Base-by-base conservation (phyloP, 805 yeast species). In the Diddensiella caesifluorescens region DNA sequence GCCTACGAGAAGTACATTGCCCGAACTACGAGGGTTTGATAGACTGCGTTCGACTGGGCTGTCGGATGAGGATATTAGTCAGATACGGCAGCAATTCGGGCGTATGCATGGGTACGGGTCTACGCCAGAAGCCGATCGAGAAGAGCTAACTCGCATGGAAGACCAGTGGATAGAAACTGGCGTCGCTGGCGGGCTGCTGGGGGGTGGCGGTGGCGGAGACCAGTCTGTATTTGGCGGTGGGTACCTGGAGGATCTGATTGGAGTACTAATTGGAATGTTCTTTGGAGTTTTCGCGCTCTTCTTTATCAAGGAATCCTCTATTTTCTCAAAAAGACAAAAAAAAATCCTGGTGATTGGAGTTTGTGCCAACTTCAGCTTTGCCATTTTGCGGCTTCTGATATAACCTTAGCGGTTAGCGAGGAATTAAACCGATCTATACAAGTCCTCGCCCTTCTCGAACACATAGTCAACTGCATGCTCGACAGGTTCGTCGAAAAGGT, bases 141-240 rank as follows among this genome's bases (percentile, higher is more conserved):
- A 53, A 34, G 55, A 50, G 1, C 41, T 37, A 84, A 73, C 44
- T 61, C 80, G 80, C 49, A 60, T 86, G 44, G 95, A 87, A 57
- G 95, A 87, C 51, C 70, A 85, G 43, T 88, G 95, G 95, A 83
- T 87, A 47, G 92, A 87, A 50, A 77, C 81, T 36, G 82, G 87
- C 0, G 83, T 75, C 3, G 72, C 72, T 42, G 74, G 45, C 21
- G 71, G 71, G 39, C 10, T 34, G 15, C 32, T 19, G 6, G 73
- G 69, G 41, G n/a, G n/a, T n/a, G n/a, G n/a, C n/a, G n/a, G n/a
- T n/a, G 71, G 70, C 40, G 74, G 68, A 38, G 73, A 67, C 37
- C 68, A 70, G 29, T 68, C 69, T 26, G 52, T 65, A 22, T 60
- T 66, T 45, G 68, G 71, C 31, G 73, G 73, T 33, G 83, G 83